Evolutionary conservation across 805 yeast species (phyloP).

Genomic region (Spathaspora gorwiae): DNA sequence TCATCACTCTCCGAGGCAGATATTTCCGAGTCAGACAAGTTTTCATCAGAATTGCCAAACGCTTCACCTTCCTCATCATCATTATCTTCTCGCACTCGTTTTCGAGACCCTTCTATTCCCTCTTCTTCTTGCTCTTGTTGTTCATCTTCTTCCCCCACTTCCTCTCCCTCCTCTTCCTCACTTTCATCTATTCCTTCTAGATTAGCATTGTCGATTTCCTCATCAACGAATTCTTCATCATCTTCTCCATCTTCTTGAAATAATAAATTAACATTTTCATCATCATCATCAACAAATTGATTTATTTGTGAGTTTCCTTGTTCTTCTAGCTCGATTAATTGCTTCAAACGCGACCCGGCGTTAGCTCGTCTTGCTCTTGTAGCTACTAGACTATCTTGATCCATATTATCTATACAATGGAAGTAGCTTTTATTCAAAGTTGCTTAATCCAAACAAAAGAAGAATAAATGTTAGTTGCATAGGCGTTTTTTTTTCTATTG

Average conservation of each 20-base stretch:
- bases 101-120: conserved; percentile 5
- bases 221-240: conserved; percentile 25
- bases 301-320: conserved; percentile 31
- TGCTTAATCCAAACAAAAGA: no score
- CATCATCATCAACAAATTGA: conserved; percentile 52
- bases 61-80: conserved; percentile 11
- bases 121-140: conserved; percentile 13
- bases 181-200: conserved; percentile 12
- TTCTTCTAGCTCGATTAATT: conserved; percentile 68
- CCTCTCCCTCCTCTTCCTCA: conserved; percentile 13
- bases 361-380: conserved; percentile 77
- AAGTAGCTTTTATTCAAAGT: no score
- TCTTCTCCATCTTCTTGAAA: conserved; percentile 51
- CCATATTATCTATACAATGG: background rate
- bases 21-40: conserved; percentile 53
- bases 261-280: conserved; percentile 66
- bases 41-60: conserved; percentile 40
- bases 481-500: no score
- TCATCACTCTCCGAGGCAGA: conserved; percentile 52
- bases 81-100: conserved; percentile 13
- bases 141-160: conserved; percentile 11
- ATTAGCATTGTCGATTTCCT: conserved; percentile 14
- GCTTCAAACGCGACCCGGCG: conserved; percentile 82
- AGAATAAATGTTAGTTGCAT: no score
- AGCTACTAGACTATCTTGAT: conserved; percentile 58